phyloP scores from a whole-genome alignment of 345 rosid genomes.

The Moringa oleifera region DNA sequence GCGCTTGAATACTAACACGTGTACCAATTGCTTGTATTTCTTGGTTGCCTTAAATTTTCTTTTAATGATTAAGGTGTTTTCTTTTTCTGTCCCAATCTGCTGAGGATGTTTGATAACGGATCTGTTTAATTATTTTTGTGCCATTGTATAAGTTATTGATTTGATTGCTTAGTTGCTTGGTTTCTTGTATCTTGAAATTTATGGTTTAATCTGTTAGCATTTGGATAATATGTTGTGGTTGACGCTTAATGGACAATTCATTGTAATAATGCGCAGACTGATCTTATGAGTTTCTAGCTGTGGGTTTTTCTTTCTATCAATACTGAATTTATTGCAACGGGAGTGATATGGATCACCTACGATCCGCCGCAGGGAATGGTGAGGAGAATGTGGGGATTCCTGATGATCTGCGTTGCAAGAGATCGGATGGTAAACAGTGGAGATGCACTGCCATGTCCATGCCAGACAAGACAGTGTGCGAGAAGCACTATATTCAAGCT shows the following conservation, averaged over 20 bases:
- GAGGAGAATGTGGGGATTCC: slow-evolving; percentile 75
- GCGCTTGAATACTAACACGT: not conserved
- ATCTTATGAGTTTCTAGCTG: slow-evolving; percentile 7
- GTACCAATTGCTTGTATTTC: not conserved
- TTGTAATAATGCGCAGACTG: slow-evolving; percentile 20
- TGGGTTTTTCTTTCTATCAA: slow-evolving; percentile 1
- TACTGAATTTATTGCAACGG: slow-evolving; percentile 11
- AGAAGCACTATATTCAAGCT: slow-evolving; percentile 93
- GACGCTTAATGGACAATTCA: not conserved
- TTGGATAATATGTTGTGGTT: not conserved
- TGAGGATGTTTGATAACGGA: not conserved
- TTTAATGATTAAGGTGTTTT: no score
- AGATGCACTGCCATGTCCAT: slow-evolving; percentile 97
- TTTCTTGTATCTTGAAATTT: not conserved
- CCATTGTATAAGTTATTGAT: not conserved
- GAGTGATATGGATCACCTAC: slow-evolving; percentile 45
- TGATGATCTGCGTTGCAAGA: slow-evolving; percentile 93
- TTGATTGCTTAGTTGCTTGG: not conserved
- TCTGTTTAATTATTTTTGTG: no score
- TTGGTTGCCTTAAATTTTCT: no score
- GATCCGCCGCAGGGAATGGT: slow-evolving; percentile 48
- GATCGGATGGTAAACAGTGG: slow-evolving; percentile 99
- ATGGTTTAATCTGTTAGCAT: not conserved
- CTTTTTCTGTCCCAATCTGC: not conserved
- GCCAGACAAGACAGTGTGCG: slow-evolving; percentile 98